phyloP scores from a whole-genome alignment of 371 early-diverging fungal species.

The Catenaria anguillulae region DNA sequence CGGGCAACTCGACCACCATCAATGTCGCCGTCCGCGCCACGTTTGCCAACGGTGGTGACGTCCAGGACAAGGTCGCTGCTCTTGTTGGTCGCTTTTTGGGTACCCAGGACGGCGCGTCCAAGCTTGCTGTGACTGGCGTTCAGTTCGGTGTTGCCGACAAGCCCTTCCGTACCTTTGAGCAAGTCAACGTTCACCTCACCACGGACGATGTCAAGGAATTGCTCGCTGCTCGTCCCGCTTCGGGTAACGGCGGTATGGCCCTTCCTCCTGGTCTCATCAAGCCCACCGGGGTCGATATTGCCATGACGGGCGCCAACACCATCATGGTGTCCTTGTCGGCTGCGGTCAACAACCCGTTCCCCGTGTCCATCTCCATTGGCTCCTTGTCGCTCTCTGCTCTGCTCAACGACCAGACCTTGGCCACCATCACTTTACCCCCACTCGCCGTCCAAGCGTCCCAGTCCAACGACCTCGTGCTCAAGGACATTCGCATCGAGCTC shows the following conservation, averaged over 20 bases:
- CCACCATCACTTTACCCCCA: neutral
- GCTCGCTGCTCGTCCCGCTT: neutral
- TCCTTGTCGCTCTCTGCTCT: constrained; percentile 5
- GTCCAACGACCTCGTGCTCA: neutral
- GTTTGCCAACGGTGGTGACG: neutral
- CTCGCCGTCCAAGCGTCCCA: neutral
- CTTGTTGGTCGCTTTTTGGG: neutral
- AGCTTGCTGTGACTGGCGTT: neutral
- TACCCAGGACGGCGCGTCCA: constrained; percentile 1
- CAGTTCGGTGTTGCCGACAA: neutral
- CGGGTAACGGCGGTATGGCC: neutral
- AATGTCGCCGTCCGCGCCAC: neutral
- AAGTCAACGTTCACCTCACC: neutral
- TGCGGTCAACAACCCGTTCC: constrained; percentile 1
- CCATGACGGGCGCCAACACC: constrained; percentile 2
- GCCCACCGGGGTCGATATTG: constrained; percentile 1
- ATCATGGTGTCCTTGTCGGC: neutral
- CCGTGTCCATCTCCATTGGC: constrained; percentile 3
- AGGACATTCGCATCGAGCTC: constrained; percentile 1
- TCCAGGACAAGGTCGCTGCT: neutral
- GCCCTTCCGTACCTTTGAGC: constrained; percentile 5
- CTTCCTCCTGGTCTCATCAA: constrained; percentile 3
- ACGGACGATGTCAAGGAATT: constrained; percentile 4
- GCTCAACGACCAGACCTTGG: constrained; percentile 4
- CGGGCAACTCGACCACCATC: neutral